A percentile compares a stretch with the other conserved stretches of the same genome.
phyloP scores from a whole-genome alignment of 2,329 filamentous ascomycete species.

The Fusarium sp. region DNA sequence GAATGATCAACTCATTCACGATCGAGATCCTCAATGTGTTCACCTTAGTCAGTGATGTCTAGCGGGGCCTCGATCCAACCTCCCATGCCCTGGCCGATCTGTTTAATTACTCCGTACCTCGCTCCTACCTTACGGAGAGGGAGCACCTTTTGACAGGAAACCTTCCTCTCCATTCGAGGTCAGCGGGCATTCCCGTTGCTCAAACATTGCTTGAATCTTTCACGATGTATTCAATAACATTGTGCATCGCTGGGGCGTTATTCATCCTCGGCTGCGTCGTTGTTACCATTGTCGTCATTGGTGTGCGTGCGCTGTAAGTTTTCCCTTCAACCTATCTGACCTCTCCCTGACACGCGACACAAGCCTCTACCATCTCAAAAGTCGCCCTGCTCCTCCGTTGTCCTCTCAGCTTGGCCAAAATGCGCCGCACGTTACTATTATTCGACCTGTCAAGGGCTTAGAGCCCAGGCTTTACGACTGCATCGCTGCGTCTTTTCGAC shows the following conservation, averaged over 20 bases:
- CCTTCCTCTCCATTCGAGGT: neutral
- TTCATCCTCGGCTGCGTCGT: slow-evolving; percentile 65
- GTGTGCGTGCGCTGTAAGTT: slow-evolving; percentile 66
- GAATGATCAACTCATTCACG: neutral
- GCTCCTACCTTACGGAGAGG: neutral
- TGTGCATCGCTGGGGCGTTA: slow-evolving; percentile 59
- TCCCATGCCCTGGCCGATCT: slow-evolving; percentile 4
- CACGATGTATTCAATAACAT: slow-evolving; percentile 47
- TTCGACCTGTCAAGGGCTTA: slow-evolving; percentile 92
- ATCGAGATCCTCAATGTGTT: neutral
- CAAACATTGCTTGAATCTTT: neutral
- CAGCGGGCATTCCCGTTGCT: slow-evolving; percentile 7
- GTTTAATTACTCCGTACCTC: slow-evolving; percentile 10
- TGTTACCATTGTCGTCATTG: slow-evolving; percentile 65
- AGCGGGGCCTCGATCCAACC: slow-evolving; percentile 9
- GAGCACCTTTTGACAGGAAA: neutral
- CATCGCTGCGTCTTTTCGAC: slow-evolving; percentile 84
- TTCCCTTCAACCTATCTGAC: neutral
- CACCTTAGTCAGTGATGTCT: neutral
- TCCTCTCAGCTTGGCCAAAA: slow-evolving; percentile 62
- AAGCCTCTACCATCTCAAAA: slow-evolving; percentile 66
- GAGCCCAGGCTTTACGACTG: slow-evolving; percentile 94
- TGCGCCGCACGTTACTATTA: slow-evolving; percentile 86
- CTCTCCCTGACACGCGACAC: slow-evolving; percentile 4
- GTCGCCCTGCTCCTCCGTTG: slow-evolving; percentile 59